phyloP scores from a whole-genome alignment of 2,329 filamentous ascomycete genomes.

The Cladosporium sp. region DNA sequence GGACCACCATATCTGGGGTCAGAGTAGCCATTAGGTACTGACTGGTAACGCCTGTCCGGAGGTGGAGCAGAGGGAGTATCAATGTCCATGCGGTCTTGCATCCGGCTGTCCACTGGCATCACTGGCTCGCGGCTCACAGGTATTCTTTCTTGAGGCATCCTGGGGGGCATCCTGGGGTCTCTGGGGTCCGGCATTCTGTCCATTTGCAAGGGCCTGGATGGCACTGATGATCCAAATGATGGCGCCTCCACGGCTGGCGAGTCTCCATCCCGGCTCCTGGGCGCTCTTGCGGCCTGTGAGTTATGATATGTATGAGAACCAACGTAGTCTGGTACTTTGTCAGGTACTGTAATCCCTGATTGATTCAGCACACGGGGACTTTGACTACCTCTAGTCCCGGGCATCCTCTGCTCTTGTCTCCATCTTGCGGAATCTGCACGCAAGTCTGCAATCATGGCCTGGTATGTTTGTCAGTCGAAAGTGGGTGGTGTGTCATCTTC shows the following conservation, averaged over 20 bases:
- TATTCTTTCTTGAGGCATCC: constrained; percentile 26
- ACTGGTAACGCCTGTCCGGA: constrained; percentile 15
- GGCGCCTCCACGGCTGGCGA: constrained; percentile 10
- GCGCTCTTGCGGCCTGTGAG: constrained; percentile 10
- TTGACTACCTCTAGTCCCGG: constrained; percentile 44
- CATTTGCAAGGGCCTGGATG: constrained; percentile 8
- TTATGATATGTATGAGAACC: constrained; percentile 13
- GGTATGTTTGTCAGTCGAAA: constrained; percentile 16
- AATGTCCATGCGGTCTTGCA: constrained; percentile 21
- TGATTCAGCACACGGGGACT: constrained; percentile 35
- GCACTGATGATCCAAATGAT: constrained; percentile 7
- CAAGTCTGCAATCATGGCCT: constrained; percentile 50
- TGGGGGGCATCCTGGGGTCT: constrained; percentile 21
- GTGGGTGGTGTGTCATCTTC: background rate
- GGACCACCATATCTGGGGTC: constrained; percentile 17
- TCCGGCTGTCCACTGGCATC: background rate
- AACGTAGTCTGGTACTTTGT: constrained; percentile 18
- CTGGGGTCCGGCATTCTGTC: constrained; percentile 16
- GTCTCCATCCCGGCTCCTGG: constrained; percentile 13
- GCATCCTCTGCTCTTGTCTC: constrained; percentile 34
- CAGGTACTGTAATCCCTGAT: constrained; percentile 39
- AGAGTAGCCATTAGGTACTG: constrained; percentile 17
- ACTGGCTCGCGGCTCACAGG: constrained; percentile 17
- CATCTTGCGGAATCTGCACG: constrained; percentile 45
- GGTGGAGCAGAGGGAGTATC: constrained; percentile 21